Evolutionary conservation across 495 filamentous ascomycete species (phyloP).

Genomic region (Hypoxylon trugodes): DNA sequence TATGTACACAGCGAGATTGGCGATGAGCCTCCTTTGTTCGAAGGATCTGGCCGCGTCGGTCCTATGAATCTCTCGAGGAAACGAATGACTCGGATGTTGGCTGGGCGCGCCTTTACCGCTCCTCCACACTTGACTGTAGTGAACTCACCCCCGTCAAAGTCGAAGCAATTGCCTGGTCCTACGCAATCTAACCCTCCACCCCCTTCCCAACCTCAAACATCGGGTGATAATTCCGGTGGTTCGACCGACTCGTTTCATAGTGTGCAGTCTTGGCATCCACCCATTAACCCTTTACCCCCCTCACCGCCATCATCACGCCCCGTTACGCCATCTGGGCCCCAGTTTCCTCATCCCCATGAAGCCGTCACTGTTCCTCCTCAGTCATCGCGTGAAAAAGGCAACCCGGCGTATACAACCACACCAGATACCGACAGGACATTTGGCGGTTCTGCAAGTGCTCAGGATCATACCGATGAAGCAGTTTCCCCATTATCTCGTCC

Average conservation of each 20-base stretch:
- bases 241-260: slow-evolving; percentile 62
- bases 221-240: slow-evolving; percentile 41
- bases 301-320: slow-evolving; percentile 57
- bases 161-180: slow-evolving; percentile 1
- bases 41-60: slow-evolving; percentile 34
- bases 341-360: slow-evolving; percentile 46
- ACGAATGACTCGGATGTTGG: slow-evolving; percentile 40
- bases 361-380: slow-evolving; percentile 41
- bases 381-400: slow-evolving; percentile 45
- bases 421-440: slow-evolving; percentile 41
- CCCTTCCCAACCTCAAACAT: slow-evolving; percentile 24
- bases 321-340: slow-evolving; percentile 46
- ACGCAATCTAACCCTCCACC: slow-evolving; percentile 8
- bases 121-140: slow-evolving; percentile 47
- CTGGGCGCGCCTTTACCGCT: slow-evolving; percentile 47
- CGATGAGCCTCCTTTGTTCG: slow-evolving; percentile 34
- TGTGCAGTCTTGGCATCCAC: slow-evolving; percentile 64
- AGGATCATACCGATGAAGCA: slow-evolving; percentile 16
- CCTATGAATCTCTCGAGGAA: slow-evolving; percentile 35
- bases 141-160: slow-evolving; percentile 44
- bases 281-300: slow-evolving; percentile 54
- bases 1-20: not conserved
- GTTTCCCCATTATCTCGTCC: slow-evolving; percentile 12
- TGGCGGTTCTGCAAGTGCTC: slow-evolving; percentile 16
- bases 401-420: slow-evolving; percentile 54